Evolutionary conservation across 2,329 filamentous ascomycete genomes (phyloP), one percentile per base, ranked within the genome.

Genomic region (Macroventuria anomochaeta): DNA sequence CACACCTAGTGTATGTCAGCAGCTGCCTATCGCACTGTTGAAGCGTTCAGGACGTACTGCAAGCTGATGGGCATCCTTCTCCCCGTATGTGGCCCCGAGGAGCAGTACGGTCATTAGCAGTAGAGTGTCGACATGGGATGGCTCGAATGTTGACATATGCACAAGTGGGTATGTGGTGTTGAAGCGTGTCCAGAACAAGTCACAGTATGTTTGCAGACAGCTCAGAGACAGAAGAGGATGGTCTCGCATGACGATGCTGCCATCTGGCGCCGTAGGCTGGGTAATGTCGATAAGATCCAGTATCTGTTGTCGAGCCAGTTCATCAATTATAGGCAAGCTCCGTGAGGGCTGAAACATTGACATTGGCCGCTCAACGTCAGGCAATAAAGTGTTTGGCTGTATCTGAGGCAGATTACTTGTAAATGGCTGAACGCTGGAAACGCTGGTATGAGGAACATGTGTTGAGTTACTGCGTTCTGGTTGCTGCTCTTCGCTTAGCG

Each of bases 11-110:
- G 15, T 34, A 23, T 33, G 41, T 53, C 11, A 59, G 40, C 41
- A 42, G 7, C 6, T 36, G 13, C n/a, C 20, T 31, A 18, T 29
- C 15, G 6, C 15, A 12, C 20, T n/a, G 23, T 36, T 41, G 12
- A 10, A 11, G 10, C 18, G 10, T 11, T 15, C 23, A 21, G 23
- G 29, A 64, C 69, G 60, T 65, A 75, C 83, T 6, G 84, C 83
- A 2, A 87, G 72, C 43, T 85, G 79, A 58, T 87, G 85, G 0
- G 82, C 79, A 32, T 83, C 81, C 47, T 85, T 85, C 44, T 78
- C 80, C 10, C 80, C 79, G 59, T 87, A 87, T 0, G 85, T 87
- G 0, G 85, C 85, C 0, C 85, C 85, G n/a, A 87, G 77, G 2
- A 85, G 74, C 2, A 87, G 58, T 0, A 87, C 77, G 0, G 84